Evolutionary conservation across 495 filamentous ascomycete species (phyloP).

Genomic region (Cudoniella acicularis): DNA sequence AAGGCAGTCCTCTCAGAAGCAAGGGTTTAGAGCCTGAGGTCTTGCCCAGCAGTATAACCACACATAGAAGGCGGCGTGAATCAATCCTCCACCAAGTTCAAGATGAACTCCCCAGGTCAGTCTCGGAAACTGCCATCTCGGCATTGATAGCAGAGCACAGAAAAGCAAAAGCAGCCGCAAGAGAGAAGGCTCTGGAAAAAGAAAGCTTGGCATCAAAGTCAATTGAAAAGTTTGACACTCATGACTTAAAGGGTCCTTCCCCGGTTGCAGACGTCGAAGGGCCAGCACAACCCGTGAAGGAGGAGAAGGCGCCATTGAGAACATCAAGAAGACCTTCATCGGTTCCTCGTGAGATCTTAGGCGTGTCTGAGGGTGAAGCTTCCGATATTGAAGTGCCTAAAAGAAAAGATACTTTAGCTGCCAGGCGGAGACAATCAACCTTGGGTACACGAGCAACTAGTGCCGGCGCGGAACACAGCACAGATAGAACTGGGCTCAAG

Average conservation of each 20-base stretch:
- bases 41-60: conserved; percentile 23
- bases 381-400: conserved; percentile 20
- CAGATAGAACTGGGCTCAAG: conserved; percentile 14
- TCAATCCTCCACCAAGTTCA: conserved; percentile 19
- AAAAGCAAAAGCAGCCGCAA: conserved; percentile 18
- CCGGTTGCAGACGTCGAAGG: conserved; percentile 13
- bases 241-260: conserved; percentile 33
- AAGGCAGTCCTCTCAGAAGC: conserved; percentile 24
- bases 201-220: background rate
- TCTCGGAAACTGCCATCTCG: conserved; percentile 17
- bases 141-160: conserved; percentile 23
- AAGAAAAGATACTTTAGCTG: conserved; percentile 1
- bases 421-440: conserved; percentile 21
- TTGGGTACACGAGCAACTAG: conserved; percentile 13
- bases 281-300: background rate
- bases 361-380: conserved; percentile 14
- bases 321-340: conserved; percentile 15
- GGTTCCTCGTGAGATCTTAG: background rate
- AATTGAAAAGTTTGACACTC: conserved; percentile 24
- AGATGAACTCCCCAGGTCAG: conserved; percentile 2
- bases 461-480: background rate
- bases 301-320: conserved; percentile 15
- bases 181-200: conserved; percentile 11
- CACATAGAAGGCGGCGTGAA: conserved; percentile 21
- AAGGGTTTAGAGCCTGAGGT: conserved; percentile 11